Percentiles rank a stretch among this genome's conserved stretches.
These are phyloP conservation scores for Penicillium turbatum DNA, from an alignment of 495 filamentous ascomycete genomes.

Conservation along the genomic window DNA sequence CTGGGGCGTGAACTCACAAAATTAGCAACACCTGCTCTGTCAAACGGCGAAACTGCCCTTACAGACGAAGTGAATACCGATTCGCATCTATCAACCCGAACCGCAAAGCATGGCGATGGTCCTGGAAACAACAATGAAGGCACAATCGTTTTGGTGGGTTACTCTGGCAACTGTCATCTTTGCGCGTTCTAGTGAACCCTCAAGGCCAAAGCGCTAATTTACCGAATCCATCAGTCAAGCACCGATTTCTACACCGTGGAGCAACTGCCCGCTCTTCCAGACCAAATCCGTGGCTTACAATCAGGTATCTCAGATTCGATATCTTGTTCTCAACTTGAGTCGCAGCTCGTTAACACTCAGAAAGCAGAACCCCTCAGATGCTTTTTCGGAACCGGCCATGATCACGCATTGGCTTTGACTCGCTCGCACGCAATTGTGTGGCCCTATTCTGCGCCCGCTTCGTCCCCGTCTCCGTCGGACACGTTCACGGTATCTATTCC, in stretches of 20 bases:
- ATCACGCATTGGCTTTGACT: conserved; percentile 76
- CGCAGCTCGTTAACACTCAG: conserved; percentile 16
- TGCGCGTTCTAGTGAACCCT: not conserved
- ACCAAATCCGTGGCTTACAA: conserved; percentile 59
- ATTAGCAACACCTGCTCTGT: conserved; percentile 1
- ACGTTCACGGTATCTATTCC: conserved; percentile 74
- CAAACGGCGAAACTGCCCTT: conserved; percentile 10
- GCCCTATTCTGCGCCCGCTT: conserved; percentile 61
- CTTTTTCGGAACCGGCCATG: conserved; percentile 57
- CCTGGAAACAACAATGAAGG: conserved; percentile 49
- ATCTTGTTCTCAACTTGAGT: conserved; percentile 10
- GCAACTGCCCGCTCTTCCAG: conserved; percentile 75
- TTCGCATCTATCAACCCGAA: conserved; percentile 56
- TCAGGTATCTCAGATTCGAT: conserved; percentile 43
- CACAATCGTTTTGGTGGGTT: conserved; percentile 58
- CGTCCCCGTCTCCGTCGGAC: conserved; percentile 58
- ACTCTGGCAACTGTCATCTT: not conserved
- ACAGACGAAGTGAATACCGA: conserved; percentile 23
- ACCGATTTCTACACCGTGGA: conserved; percentile 84
- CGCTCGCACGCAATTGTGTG: conserved; percentile 78
- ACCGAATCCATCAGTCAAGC: conserved; percentile 56
- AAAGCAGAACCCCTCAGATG: conserved; percentile 41
- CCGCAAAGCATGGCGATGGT: conserved; percentile 51
- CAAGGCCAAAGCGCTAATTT: conserved; percentile 16
- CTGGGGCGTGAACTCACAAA: conserved; percentile 20